phyloP scores from a whole-genome alignment of 768 basidiomycete species.

The Tylopilus plumbeoviolaceoides region DNA sequence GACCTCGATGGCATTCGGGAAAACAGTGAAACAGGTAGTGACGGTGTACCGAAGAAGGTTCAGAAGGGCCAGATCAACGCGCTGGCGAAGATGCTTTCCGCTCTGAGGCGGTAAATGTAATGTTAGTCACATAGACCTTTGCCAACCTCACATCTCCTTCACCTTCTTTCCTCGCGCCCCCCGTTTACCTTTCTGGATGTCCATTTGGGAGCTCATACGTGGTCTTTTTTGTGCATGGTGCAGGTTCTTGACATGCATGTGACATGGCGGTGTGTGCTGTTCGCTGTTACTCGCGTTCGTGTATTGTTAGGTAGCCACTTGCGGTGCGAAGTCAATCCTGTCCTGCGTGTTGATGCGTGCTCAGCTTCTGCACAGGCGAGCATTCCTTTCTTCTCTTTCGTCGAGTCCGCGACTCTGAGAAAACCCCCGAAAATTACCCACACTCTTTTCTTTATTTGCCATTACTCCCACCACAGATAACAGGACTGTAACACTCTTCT shows the following conservation, averaged over 20 bases:
- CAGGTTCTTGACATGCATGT: constrained; percentile 31
- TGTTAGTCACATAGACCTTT: constrained; percentile 24
- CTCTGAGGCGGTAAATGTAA: constrained; percentile 56
- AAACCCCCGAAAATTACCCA: constrained; percentile 17
- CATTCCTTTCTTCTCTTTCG: not conserved
- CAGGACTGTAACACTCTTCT: constrained; percentile 29
- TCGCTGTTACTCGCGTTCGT: constrained; percentile 36
- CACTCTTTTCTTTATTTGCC: constrained; percentile 19
- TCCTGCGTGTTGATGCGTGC: constrained; percentile 21
- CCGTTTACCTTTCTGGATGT: constrained; percentile 4
- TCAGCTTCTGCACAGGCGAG: constrained; percentile 18
- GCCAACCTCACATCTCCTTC: not conserved
- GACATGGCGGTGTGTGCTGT: constrained; percentile 24
- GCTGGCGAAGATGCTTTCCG: constrained; percentile 88
- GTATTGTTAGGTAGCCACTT: constrained; percentile 55
- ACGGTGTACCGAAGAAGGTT: constrained; percentile 65
- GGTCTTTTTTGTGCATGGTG: constrained; percentile 18
- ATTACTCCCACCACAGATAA: constrained; percentile 17
- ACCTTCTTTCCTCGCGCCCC: not conserved
- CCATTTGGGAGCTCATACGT: constrained; percentile 19
- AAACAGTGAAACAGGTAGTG: constrained; percentile 20
- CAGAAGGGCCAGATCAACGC: constrained; percentile 88
- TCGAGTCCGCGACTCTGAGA: constrained; percentile 27
- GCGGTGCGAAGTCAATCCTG: constrained; percentile 35
- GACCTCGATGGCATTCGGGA: constrained; percentile 48